Evolutionary conservation across 495 filamentous ascomycete species (phyloP).

Genomic region (Astrothelium subdiscretum): DNA sequence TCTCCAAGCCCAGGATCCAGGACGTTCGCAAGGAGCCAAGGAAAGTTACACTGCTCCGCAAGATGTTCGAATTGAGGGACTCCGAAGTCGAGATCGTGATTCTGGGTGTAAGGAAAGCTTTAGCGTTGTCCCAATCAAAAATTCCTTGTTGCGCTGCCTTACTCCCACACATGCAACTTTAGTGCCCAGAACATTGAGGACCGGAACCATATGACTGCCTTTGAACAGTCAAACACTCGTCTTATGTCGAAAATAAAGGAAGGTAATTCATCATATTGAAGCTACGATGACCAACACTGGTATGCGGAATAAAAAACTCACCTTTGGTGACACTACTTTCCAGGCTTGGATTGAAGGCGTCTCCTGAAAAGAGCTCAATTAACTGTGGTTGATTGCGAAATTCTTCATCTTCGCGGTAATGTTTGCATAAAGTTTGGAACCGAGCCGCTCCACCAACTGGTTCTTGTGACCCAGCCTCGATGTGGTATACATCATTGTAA

Average conservation of each 20-base stretch:
- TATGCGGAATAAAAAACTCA: too few relatives aligned
- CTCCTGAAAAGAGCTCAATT: slow-evolving; percentile 78
- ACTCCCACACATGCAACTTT: slow-evolving; percentile 71
- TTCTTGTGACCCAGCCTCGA: slow-evolving; percentile 64
- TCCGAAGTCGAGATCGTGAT: slow-evolving; percentile 94
- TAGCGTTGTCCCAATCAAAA: background rate
- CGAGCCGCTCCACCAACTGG: slow-evolving; percentile 68
- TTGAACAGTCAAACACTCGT: background rate
- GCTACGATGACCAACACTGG: too few relatives aligned
- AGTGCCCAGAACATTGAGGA: slow-evolving; percentile 68
- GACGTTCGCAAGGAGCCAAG: slow-evolving; percentile 82
- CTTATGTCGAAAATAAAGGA: background rate
- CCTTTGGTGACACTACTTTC: slow-evolving; percentile 83
- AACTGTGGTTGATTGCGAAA: slow-evolving; percentile 52
- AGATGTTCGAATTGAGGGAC: slow-evolving; percentile 65
- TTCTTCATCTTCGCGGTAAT: slow-evolving; percentile 51
- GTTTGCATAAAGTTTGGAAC: slow-evolving; percentile 64
- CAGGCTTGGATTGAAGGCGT: slow-evolving; percentile 82
- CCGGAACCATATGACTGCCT: slow-evolving; percentile 73
- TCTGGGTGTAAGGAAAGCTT: slow-evolving; percentile 32
- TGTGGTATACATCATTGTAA: slow-evolving; percentile 89
- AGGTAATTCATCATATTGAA: too few relatives aligned
- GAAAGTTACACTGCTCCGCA: slow-evolving; percentile 63
- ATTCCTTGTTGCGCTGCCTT: slow-evolving; percentile 23
- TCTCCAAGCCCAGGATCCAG: slow-evolving; percentile 67